phyloP scores from a whole-genome alignment of 805 yeast species.

The Metschnikowia chrysomelidarum region DNA sequence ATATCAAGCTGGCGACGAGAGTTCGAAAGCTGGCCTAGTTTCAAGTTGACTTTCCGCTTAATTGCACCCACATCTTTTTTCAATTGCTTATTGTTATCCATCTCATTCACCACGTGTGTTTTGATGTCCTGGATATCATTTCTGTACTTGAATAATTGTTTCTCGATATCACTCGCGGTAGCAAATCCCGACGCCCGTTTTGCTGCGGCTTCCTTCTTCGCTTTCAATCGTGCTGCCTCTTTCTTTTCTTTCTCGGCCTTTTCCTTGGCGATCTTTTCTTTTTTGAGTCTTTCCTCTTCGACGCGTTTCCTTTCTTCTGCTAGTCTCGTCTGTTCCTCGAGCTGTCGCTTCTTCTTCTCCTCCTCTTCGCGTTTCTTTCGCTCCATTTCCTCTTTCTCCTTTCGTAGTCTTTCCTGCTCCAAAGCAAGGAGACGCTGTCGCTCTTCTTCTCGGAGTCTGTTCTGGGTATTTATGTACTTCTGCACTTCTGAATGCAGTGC shows the following conservation, averaged over 20 bases:
- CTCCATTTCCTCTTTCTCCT: conserved; percentile 4
- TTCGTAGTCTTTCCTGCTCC: conserved; percentile 5
- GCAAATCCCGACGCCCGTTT: conserved; percentile 31
- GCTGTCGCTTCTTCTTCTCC: conserved; percentile 15
- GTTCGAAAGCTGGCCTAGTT: conserved; percentile 87
- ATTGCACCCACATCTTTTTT: conserved; percentile 56
- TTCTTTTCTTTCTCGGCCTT: conserved; percentile 17
- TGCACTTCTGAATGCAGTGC: conserved; percentile 9
- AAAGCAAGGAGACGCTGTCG: conserved; percentile 14
- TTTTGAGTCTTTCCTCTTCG: conserved; percentile 12
- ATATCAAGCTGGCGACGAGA: conserved; percentile 56
- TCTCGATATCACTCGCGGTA: conserved; percentile 37
- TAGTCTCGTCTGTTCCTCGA: conserved; percentile 13
- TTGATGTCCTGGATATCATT: conserved; percentile 59
- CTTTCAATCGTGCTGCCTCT: conserved; percentile 16
- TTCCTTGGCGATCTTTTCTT: conserved; percentile 19
- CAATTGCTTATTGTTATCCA: conserved; percentile 48
- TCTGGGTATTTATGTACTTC: conserved; percentile 6
- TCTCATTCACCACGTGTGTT: conserved; percentile 51
- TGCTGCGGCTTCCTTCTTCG: conserved; percentile 15
- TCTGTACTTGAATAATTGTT: conserved; percentile 47
- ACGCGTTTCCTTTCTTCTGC: conserved; percentile 10
- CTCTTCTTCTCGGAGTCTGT: conserved; percentile 12
- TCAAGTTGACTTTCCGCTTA: conserved; percentile 79
- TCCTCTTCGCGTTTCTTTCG: conserved; percentile 21